Evolutionary conservation across 768 basidiomycete genomes (phyloP), one percentile per base, ranked within the genome.

Genomic region (Tubosaeta sp.): DNA sequence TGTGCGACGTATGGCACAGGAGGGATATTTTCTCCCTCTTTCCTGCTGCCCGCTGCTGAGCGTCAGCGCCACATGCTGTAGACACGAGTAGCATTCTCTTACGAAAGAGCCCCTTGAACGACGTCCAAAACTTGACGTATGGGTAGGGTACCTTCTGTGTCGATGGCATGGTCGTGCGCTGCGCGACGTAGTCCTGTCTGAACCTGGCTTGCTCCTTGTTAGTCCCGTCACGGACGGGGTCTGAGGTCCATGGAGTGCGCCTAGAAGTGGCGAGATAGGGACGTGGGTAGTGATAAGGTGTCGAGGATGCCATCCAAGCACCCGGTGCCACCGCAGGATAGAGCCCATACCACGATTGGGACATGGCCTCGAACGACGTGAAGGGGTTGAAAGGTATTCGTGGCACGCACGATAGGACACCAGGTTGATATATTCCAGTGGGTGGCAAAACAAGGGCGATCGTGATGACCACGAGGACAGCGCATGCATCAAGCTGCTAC

Each of bases 1-100:
- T 67, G 61, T 11, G 67, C 59, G 21, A 67, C 43, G 42, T 43
- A 66, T 6, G 46, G 46, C 8, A 38, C 13, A 13, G 25, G 27
- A 4, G 8, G 24, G 11, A 50, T 21, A 25, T 32, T 43, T 24
- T 22, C 24, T 9, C 41, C 42, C 40, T 19, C 22, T 22, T 44
- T 39, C 16, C 44, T 35, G 48, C 18, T 22, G 25, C 30, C 6
- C 2, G 22, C 45, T 43, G 22, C n/a, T 49, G 29, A 36, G 25
- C 35, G 44, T 50, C 40, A 29, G 46, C 42, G 25, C 24, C 30
- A 13, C 18, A 31, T 30, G 31, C 30, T n/a, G 36, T 10, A 29
- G 44, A 27, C 12, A 32, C 21, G 13, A 34, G 41, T 8, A 22
- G 42, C 14, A 35, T 30, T 13, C 43, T 34, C 48, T 48, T 27